These are phyloP conservation scores for Capsicum chinense DNA, from an alignment of 257 asterid species.

Conservation along the genomic window DNA sequence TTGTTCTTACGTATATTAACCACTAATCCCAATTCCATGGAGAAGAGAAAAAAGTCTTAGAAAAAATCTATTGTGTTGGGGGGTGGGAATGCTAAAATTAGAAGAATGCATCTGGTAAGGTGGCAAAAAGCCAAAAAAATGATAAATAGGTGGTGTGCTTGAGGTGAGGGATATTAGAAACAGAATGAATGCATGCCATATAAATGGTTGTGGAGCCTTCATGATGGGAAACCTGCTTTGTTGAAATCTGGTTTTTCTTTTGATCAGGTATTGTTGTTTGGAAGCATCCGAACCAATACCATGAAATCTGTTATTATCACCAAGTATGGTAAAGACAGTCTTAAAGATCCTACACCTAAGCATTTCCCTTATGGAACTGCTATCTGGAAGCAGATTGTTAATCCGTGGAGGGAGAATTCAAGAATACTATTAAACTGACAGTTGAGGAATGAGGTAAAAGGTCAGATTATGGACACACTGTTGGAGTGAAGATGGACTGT, in stretches of 20 bases:
- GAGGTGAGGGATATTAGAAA: not conserved
- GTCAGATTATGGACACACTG: constrained; percentile 11
- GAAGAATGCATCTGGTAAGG: not conserved
- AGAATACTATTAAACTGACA: constrained; percentile 1
- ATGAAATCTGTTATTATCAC: not conserved
- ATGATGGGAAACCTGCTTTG: not conserved
- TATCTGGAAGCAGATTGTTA: not conserved
- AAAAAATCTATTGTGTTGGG: not conserved
- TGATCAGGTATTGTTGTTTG: too few relatives aligned
- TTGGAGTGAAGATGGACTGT: not conserved
- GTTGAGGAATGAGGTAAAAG: not conserved
- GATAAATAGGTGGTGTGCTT: not conserved
- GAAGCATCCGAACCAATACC: too few relatives aligned
- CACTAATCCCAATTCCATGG: not conserved
- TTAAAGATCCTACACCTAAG: not conserved
- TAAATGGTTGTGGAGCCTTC: not conserved
- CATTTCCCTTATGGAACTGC: constrained; percentile 20
- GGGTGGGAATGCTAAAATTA: constrained; percentile 12
- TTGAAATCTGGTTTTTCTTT: not conserved
- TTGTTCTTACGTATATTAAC: not conserved
- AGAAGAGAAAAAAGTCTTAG: not conserved
- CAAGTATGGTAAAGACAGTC: not conserved
- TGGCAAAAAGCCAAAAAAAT: not conserved
- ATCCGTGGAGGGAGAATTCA: not conserved
- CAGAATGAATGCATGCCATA: not conserved